Evolutionary conservation across 176 grass and related monocot species (phyloP), one percentile per base, ranked within the genome.

Genomic region (Rhipidocladum racemiflorum): DNA sequence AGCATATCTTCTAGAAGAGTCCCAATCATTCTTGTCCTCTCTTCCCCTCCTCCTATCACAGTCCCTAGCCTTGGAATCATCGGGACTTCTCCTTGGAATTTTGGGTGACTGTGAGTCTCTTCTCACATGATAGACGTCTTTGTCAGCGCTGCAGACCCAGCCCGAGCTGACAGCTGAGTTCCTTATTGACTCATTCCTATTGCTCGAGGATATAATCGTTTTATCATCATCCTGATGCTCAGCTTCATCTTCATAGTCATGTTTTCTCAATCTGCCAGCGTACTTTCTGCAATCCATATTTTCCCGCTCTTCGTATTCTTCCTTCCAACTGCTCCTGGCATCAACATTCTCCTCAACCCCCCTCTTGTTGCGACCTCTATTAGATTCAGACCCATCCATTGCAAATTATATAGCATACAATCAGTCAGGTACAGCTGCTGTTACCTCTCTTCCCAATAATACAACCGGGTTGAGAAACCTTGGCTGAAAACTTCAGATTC

Each of bases 21-120:
- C 68, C 85, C 91, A 83, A 50, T 86, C 85, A 72, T 83, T 83
- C 49, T 49, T 81, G 45, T 90, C 85, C 53, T 88, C 82, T 45
- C 75, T 86, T 44, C 36, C 85, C 78, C 65, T 88, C 67, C 82
- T 85, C 24, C 56, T 80, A 18, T 88, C 82, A 5, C 25, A 70
- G 4, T 90, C 88, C 55, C 46, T 80, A 48, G 80, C 83, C 79
- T 75, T 74, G 67, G 86, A 88, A 21, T 84, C 85, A 76, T 90
- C 91, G 84, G 78, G 75, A 34, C 35, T 89, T 72, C 80, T 92
- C 86, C 82, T 91, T 61, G 82, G 78, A 76, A 83, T 79, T 74
- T 91, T 93, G 11, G 87, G 87, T 3, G 90, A 91, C 25, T 68
- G 81, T 21, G 83, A 72, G 15, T 90, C 91, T 57, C 36, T 89